phyloP scores from a whole-genome alignment of 768 basidiomycete species.

The Suillus clintonianus region DNA sequence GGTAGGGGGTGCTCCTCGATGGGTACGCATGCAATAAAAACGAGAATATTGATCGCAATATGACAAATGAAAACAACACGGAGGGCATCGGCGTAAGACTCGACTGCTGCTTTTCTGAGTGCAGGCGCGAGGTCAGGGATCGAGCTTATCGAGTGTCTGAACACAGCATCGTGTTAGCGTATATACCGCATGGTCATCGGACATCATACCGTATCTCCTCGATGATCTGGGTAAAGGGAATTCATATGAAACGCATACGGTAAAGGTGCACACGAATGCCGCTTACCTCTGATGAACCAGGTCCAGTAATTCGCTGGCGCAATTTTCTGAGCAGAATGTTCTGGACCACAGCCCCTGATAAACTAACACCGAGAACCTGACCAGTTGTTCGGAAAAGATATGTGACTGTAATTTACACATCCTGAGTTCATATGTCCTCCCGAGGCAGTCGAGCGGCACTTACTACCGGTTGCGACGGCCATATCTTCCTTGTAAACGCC shows the following conservation, averaged over 20 bases:
- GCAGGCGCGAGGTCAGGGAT: conserved; percentile 65
- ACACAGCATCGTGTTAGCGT: conserved; percentile 14
- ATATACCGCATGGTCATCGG: conserved; percentile 15
- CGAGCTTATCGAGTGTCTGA: conserved; percentile 68
- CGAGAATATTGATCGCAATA: conserved; percentile 62
- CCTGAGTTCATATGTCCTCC: conserved; percentile 5
- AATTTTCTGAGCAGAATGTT: conserved; percentile 72
- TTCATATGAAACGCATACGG: neutral
- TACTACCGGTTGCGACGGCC: conserved; percentile 89
- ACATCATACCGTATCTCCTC: conserved; percentile 60
- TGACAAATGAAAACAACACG: conserved; percentile 84
- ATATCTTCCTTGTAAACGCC: conserved; percentile 78
- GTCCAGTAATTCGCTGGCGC: conserved; percentile 72
- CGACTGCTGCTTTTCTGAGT: conserved; percentile 61
- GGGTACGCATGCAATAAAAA: conserved; percentile 68
- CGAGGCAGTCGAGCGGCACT: conserved; percentile 34
- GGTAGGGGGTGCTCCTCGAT: conserved; percentile 76
- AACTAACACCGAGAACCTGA: conserved; percentile 92
- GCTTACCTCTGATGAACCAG: conserved; percentile 70
- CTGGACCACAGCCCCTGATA: conserved; percentile 85
- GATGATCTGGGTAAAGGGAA: conserved; percentile 56
- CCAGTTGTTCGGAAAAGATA: conserved; percentile 94
- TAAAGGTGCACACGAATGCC: conserved; percentile 11
- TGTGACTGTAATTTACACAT: conserved; percentile 57
- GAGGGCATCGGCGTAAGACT: conserved; percentile 79